Conservation (phyloP, 495 filamentous ascomycete species). For the Neurospora sp. region DNA sequence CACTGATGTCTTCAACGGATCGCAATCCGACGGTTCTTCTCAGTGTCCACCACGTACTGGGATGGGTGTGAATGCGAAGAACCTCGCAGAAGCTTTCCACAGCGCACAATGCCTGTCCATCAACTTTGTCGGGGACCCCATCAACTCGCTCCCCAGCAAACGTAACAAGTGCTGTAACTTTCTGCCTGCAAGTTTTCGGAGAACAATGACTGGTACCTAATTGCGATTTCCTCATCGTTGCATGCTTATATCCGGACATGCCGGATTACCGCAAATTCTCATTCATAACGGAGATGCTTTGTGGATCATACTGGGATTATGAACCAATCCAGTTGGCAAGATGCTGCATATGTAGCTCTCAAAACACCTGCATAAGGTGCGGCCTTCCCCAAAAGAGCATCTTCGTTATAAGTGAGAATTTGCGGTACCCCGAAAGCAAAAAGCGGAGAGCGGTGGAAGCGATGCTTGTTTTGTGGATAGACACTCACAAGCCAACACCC, state of each 20-base stretch:
- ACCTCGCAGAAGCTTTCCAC: not conserved
- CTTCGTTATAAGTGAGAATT: too few relatives aligned
- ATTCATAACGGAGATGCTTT: too few relatives aligned
- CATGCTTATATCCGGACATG: not conserved
- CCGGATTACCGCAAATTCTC: not conserved
- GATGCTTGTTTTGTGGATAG: not conserved
- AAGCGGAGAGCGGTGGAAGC: not conserved
- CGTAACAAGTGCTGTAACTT: not conserved
- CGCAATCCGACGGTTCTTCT: not conserved
- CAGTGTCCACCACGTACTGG: not conserved
- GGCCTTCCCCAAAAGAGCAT: too few relatives aligned
- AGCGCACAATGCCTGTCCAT: not conserved
- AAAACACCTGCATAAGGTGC: too few relatives aligned
- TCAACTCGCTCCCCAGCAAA: not conserved
- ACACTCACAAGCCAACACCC: not conserved
- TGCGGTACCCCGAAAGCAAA: not conserved
- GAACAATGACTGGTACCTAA: not conserved
- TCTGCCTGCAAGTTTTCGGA: not conserved
- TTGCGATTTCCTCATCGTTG: not conserved
- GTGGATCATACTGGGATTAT: too few relatives aligned
- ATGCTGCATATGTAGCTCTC: too few relatives aligned
- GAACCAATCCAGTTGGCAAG: too few relatives aligned
- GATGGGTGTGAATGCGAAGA: not conserved
- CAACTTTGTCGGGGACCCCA: not conserved
- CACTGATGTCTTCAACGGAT: not conserved